These are phyloP conservation scores for Guillardia theta DNA, from an alignment of 78 protist genomes.

Conservation along the genomic window DNA sequence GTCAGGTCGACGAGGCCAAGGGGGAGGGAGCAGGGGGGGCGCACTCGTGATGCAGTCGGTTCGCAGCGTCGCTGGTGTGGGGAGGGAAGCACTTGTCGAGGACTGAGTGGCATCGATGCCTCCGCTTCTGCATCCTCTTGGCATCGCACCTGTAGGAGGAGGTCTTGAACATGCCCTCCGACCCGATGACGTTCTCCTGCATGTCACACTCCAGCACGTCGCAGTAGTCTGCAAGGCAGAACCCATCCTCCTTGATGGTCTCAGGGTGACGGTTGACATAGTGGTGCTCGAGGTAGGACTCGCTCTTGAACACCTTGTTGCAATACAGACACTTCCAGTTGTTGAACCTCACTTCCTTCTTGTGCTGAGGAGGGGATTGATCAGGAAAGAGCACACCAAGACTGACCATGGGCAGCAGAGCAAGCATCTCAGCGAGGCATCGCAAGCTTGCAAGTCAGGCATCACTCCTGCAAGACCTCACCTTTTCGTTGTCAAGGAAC, in stretches of 20 bases:
- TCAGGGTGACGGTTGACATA: not conserved
- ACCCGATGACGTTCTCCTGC: not conserved
- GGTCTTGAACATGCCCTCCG: not conserved
- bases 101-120: not conserved
- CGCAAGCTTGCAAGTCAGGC: too few species aligned
- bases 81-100: constrained; percentile 14
- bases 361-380: not conserved
- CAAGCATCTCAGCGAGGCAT: too few species aligned
- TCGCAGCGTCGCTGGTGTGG: not conserved
- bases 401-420: not conserved
- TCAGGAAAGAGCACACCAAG: not conserved
- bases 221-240: constrained; percentile 31
- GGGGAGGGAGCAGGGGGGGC: not conserved
- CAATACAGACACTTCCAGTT: constrained; percentile 22
- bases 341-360: not conserved
- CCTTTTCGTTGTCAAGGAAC: not conserved
- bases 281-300: not conserved
- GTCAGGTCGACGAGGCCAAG: not conserved
- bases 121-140: too few species aligned
- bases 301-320: constrained; percentile 9
- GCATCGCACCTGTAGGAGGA: too few species aligned
- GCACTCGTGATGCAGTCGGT: not conserved
- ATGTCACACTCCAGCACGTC: constrained; percentile 10
- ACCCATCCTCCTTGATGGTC: not conserved
- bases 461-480: too few species aligned